Conservation (phyloP, 1,284 basidiomycete genomes). For the Microbotryum silenes-acaulis region DNA sequence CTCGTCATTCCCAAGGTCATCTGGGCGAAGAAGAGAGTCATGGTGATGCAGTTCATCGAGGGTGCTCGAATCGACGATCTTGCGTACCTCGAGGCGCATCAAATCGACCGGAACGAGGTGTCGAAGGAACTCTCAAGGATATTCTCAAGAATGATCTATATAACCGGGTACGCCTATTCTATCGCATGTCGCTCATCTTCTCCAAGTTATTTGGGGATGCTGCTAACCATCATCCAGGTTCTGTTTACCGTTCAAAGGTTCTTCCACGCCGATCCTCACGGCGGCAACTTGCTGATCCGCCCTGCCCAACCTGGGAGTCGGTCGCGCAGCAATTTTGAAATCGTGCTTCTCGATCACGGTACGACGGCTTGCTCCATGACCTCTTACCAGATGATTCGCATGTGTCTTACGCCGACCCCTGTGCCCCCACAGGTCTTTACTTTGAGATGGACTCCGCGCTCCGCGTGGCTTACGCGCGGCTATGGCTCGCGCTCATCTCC, state of each 20-base stretch:
- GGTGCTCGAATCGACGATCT: conserved; percentile 87
- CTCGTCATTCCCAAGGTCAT: conserved; percentile 87
- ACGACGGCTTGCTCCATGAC: background rate
- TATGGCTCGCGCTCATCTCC: conserved; percentile 81
- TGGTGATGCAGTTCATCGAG: conserved; percentile 86
- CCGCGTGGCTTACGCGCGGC: conserved; percentile 54
- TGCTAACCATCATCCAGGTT: background rate
- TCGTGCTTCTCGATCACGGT: conserved; percentile 82
- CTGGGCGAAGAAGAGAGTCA: conserved; percentile 70
- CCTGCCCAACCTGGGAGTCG: conserved; percentile 55
- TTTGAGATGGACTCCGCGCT: conserved; percentile 75
- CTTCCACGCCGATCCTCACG: conserved; percentile 59
- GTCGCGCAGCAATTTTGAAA: conserved; percentile 88
- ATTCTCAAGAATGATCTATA: conserved; percentile 92
- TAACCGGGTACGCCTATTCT: conserved; percentile 61
- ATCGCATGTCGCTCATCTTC: background rate
- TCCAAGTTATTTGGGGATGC: too few species aligned
- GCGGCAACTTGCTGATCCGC: conserved; percentile 83
- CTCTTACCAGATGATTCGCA: background rate
- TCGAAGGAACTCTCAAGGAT: conserved; percentile 47
- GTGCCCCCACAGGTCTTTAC: conserved; percentile 52
- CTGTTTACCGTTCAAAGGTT: conserved; percentile 43
- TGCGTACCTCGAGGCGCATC: conserved; percentile 67
- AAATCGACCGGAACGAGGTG: conserved; percentile 68
- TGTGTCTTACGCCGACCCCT: background rate